Base-by-base conservation (phyloP, 129 eudicot genomes). In the Centaurea solstitialis region DNA sequence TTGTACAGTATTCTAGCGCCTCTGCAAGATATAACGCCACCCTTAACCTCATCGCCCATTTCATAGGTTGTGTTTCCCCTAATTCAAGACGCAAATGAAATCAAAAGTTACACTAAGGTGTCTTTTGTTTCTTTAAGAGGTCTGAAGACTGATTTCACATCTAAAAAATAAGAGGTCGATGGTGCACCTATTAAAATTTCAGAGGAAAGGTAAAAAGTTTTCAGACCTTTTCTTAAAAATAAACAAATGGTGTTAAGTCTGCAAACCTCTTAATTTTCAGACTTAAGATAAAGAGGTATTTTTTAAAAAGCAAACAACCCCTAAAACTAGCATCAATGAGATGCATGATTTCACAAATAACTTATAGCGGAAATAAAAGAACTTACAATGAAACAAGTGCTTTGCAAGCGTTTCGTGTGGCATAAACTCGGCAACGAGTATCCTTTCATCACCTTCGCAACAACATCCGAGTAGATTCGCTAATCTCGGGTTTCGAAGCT, bases 1-100 rank as follows among this genome's bases (percentile, higher is more conserved):
- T 90, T 23, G 98, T 92, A 91, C 98, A 94, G 82, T 94, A 92
- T 70, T 92, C 98, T 68, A 94, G 87, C 75, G 97, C 96, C 74
- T 92, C 87, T 68, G 97, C 92, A 83, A 94, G 93, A 90, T 90
- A 90, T 50, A 92, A 74, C 12, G 96, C 97, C 78, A 94, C 98
- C 88, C 98, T 85, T 87, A 94, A 86, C 67, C 98, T 90, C 98
- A 94, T 94, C 40, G 96, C 90, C 98, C 98, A 94, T 87, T 92
- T 94, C 98, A 94, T 90, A 30, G 98, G 98, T 4, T 92, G 98
- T 67, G 96, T 70, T 79, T 94, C 97, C 98, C 98, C 98, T 94
- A 76, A 76, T 23, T 70, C 76, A 86, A 64, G 40, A 90, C 74
- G 73, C 73, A 79, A 79, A 81, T 33, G 72, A 26, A 73, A 79